Base-by-base conservation (phyloP, 768 basidiomycete species). In the Amanita inopinata region DNA sequence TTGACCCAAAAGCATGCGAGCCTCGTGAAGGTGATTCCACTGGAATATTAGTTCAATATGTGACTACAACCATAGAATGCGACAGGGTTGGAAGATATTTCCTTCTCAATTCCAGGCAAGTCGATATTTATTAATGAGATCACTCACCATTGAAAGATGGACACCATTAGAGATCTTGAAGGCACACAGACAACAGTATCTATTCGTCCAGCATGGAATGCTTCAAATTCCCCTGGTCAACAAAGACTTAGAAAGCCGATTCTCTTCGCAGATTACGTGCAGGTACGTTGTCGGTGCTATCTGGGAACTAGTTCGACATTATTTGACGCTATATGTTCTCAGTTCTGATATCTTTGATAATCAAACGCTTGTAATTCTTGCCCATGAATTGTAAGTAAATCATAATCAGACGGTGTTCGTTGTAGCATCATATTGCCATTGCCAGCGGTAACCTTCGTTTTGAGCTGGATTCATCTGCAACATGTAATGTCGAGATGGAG, bases 381-480 rank as follows among this genome's bases (percentile, higher is more conserved):
- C 86, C 4, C 96, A 99, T 62, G 93, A 98, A 66, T 91, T 97
- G 94, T 94, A 58, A 57, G 88, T 62, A 23, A 11, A 25, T 40
- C 31, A 31, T 46, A 9, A n/a, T n/a, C n/a, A n/a, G n/a, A n/a
- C n/a, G n/a, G n/a, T n/a, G n/a, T n/a, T n/a, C n/a, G n/a, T n/a
- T n/a, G 10, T 37, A 6, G 8, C 15, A 15, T 15, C 18, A 24
- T 24, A 32, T 25, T 10, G 12, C 9, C n/a, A 4, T 2, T 12
- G 4, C 5, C 47, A 96, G 93, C 53, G 94, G 94, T 20, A 92
- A 93, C 53, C 64, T 98, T 40, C 78, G 86, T 12, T 74, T 83
- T 14, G 86, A 94, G 57, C 64, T 90, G n/a, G 76, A 82, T 40
- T 81, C 82, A 9, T 79, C 76, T 14, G 61, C 75, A 15, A 76